Evolutionary conservation across 139 green algal genomes (phyloP).

Genomic region (Coelastrella sp.): DNA sequence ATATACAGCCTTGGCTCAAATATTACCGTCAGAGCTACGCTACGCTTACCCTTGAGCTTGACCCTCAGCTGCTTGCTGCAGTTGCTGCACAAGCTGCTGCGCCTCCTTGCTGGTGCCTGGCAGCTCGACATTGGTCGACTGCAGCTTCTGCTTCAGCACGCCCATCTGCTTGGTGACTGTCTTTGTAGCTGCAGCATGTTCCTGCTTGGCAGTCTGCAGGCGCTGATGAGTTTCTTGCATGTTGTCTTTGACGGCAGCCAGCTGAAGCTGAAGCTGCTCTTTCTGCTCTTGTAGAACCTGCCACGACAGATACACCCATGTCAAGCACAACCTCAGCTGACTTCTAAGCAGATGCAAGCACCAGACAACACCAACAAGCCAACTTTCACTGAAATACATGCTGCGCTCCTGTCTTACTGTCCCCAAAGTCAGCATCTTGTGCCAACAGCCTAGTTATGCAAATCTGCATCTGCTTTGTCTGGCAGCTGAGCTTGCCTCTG

Average conservation of each 20-base stretch:
- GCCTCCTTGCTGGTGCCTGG: conserved; percentile 5
- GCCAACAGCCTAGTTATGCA: too few species aligned
- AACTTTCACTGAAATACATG: too few species aligned
- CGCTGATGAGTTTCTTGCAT: conserved; percentile 21
- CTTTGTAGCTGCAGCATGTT: conserved; percentile 1
- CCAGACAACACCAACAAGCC: too few species aligned
- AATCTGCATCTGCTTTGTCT: too few species aligned
- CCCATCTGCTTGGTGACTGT: neutral
- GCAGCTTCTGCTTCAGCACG: neutral
- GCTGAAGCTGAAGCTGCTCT: conserved; percentile 41
- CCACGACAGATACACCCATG: too few species aligned
- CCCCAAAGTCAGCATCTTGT: too few species aligned
- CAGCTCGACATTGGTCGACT: neutral
- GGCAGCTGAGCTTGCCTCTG: too few species aligned
- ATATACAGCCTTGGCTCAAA: too few species aligned
- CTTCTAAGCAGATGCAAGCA: too few species aligned
- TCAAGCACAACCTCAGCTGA: too few species aligned
- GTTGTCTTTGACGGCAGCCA: conserved; percentile 33
- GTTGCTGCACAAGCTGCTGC: conserved; percentile 40
- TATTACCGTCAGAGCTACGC: neutral
- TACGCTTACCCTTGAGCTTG: conserved; percentile 17
- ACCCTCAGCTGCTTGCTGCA: neutral
- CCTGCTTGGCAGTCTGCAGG: conserved; percentile 23
- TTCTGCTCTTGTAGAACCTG: conserved; percentile 49
- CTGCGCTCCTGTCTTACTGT: too few species aligned